Percentiles rank a stretch among this genome's conserved stretches.
Evolutionary conservation across 108 stramenopile genomes (phyloP).

Genomic region (Fragilaria crotonensis): DNA sequence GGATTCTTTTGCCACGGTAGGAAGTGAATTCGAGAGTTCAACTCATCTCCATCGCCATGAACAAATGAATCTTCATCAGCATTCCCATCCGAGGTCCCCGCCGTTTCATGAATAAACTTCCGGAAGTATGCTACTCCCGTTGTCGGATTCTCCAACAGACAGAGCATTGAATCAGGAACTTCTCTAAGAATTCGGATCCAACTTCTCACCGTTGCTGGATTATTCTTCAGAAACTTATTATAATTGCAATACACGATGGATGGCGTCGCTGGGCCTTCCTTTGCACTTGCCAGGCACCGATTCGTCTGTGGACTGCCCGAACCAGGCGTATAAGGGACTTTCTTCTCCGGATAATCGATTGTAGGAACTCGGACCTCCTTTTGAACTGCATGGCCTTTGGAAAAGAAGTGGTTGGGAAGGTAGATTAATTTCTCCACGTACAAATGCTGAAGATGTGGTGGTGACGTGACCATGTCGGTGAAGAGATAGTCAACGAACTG

Average conservation of each 20-base stretch:
- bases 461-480: constrained; percentile 59
- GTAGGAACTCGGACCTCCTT: constrained; percentile 49
- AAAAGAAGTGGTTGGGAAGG: constrained; percentile 80
- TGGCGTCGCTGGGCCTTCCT: constrained; percentile 22
- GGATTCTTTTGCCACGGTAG: constrained; percentile 75
- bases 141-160: constrained; percentile 70
- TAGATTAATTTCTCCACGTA: constrained; percentile 80
- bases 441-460: constrained; percentile 36
- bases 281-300: constrained; percentile 42
- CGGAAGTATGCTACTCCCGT: constrained; percentile 52
- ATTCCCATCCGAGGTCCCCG: constrained; percentile 14
- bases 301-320: constrained; percentile 71
- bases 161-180: constrained; percentile 71
- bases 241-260: constrained; percentile 83
- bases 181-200: constrained; percentile 74
- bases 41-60: constrained; percentile 40
- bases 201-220: constrained; percentile 70
- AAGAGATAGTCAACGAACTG: constrained; percentile 76
- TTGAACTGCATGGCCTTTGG: constrained; percentile 78
- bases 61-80: constrained; percentile 29
- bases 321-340: constrained; percentile 46
- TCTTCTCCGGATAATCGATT: constrained; percentile 45
- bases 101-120: constrained; percentile 51
- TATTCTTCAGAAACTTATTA: constrained; percentile 82
- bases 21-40: constrained; percentile 67